Evolutionary conservation across 805 yeast genomes (phyloP), one percentile per base, ranked within the genome.

Genomic region (Lachancea cidri): DNA sequence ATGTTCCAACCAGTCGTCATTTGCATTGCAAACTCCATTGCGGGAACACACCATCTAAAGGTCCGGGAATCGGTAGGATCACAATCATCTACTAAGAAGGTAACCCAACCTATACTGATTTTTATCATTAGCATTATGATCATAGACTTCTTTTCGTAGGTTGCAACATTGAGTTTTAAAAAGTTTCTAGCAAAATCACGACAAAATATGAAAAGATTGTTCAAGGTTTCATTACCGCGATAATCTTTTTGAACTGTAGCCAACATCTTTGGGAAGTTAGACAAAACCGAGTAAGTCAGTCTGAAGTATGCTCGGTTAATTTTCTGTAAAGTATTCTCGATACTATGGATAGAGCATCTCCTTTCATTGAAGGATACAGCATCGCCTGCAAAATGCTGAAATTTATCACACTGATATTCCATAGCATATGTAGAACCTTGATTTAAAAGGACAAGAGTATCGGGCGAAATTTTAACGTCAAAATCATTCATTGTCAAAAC

Each of bases 41-140:
- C 98, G 11, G 86, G 73, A 17, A 93, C 98, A 62, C 96, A 87
- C 96, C 97, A 93, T 53, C 95, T 72, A 57, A 93, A 93, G 0
- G 98, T 91, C 53, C 81, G 84, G 41, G 83, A 76, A 50, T 91
- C 97, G 0, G 95, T 83, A 1, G 97, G 96, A 13, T 81, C 80
- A 66, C 98, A 93, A 55, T 91, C 97, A 61, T 93, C 96, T 45
- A 91, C 87, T 19, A 93, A 79, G 56, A 88, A 91, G 42, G 87
- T 77, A 14, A 93, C 83, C 98, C 98, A 93, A 41, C 84, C 91
- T 33, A 88, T 78, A 34, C 94, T 77, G 46, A 87, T 64, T 43
- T 79, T 78, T 22, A 93, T 78, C 58, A 93, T 72, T 50, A 79
- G 77, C 65, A 82, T 67, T 19, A 87, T 79, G 7, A 88, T 73